These are phyloP conservation scores for Penicillium sp. DNA, from an alignment of 2,329 filamentous ascomycete genomes.

Conservation along the genomic window DNA sequence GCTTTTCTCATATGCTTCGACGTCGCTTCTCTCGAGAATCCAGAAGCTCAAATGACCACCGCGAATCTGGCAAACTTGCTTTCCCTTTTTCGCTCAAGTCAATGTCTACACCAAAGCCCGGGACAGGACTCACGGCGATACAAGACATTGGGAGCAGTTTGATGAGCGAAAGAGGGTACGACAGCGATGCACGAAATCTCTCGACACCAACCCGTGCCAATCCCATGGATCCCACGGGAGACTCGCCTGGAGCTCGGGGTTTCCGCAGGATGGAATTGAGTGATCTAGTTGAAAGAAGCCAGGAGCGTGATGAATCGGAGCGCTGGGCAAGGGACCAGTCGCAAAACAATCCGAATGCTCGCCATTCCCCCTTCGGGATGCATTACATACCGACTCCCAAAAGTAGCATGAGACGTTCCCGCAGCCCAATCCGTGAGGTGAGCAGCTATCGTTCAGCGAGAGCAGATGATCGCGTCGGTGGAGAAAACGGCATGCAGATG, in stretches of 20 bases:
- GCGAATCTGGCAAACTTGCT: constrained; percentile 12
- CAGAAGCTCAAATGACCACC: constrained; percentile 16
- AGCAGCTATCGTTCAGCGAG: not conserved
- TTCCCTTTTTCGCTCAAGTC: constrained; percentile 20
- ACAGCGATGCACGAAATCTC: constrained; percentile 42
- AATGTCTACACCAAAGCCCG: constrained; percentile 8
- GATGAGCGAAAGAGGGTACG: constrained; percentile 39
- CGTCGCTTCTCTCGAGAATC: constrained; percentile 33
- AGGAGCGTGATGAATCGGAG: constrained; percentile 16
- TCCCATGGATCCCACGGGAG: not conserved
- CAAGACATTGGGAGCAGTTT: constrained; percentile 31
- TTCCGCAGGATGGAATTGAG: constrained; percentile 14
- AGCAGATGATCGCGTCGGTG: not conserved
- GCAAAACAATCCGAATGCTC: constrained; percentile 1
- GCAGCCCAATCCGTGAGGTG: not conserved
- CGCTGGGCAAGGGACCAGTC: constrained; percentile 1
- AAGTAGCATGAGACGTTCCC: constrained; percentile 4
- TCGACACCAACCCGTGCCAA: constrained; percentile 29
- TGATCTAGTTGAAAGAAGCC: constrained; percentile 20
- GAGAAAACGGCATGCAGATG: not conserved
- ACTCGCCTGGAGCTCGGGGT: constrained; percentile 6
- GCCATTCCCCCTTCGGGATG: constrained; percentile 12
- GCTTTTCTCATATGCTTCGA: constrained; percentile 30
- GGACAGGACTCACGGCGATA: constrained; percentile 7
- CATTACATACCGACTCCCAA: constrained; percentile 18